Evolutionary conservation across 768 basidiomycete species (phyloP), one percentile per base, ranked within the genome.

Genomic region (Tylopilus balloui): DNA sequence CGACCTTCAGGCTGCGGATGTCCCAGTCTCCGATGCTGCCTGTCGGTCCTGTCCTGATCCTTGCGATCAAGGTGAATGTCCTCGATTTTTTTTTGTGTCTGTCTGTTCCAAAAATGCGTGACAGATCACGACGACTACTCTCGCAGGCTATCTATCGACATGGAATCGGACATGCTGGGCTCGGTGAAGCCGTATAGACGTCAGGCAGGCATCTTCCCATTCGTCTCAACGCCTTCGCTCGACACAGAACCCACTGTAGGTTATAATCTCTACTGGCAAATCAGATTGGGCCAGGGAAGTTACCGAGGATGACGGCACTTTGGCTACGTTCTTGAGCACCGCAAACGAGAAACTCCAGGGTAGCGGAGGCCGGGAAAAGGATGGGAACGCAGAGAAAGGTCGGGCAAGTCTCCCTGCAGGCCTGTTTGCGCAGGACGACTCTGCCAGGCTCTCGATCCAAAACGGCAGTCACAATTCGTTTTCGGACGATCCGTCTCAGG

Each of bases 211-310:
- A n/a, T 35, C 45, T 27, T 28, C 10, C 8, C 29, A 11, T 14
- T 14, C 10, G 1, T 13, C 19, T 19, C 17, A 32, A 17, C 4
- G 2, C 37, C 3, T 41, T 34, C 20, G n/a, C 39, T 28, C n/a
- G n/a, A 34, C 14, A 56, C 36, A 46, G 36, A 41, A 14, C 19
- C 29, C 42, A 40, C 39, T 20, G 39, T 63, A 93, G 86, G 76
- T 95, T 28, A 74, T 97, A 28, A 88, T 97, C 45, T 93, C 90
- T 1, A 95, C 92, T 0, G 92, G 92, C 6, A 84, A 88, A 68
- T 75, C 82, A 17, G 92, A 98, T 70, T 97, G 94, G 94, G 79
- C 81, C 32, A 74, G 75, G 35, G 84, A 92, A 36, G 81, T 97
- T 51, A 86, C 86, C 3, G 78, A 84, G 50, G 85, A 79, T 23